Evolutionary conservation across 257 asterid genomes (phyloP), one percentile per base, ranked within the genome.

Genomic region (Handroanthus guayacan): DNA sequence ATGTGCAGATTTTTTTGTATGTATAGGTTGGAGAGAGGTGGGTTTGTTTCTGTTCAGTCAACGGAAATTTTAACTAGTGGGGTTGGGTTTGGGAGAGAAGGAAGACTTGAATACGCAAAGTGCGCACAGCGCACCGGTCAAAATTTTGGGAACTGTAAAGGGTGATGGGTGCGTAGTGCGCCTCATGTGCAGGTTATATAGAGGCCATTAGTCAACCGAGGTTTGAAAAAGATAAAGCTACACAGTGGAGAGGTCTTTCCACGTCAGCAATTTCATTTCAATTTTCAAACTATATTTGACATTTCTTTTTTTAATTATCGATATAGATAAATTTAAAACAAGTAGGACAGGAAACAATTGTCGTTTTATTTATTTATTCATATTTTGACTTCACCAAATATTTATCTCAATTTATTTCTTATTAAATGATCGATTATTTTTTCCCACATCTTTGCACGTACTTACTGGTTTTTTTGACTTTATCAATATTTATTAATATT

Each of bases 101-200:
- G 80, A 74, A 77, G 79, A 87, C 75, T 84, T 78, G 86, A 78
- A 86, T 80, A 85, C 93, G 95, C 89, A 87, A 88, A 64, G 84
- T 87, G 86, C 85, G 88, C 68, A 72, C 51, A 13, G 84, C 81
- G 81, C 86, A 84, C 55, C 78, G 83, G 89, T 86, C 88, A 83
- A 86, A 47, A 71, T 72, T 62, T 83, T 54, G 81, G 82, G 82
- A 76, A 71, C 20, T 52, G 81, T 65, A 68, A 34, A 70, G 44
- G 5, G 41, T 41, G 20, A 6, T 62, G 77, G 73, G 84, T 36
- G 84, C 86, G 82, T 17, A 83, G 38, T 79, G 89, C 83, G 84
- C 87, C 72, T 16, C 67, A 0, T 62, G 85, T 69, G 83, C 81
- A 86, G 43, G 79, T 79, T 82, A 85, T 77, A 3, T 2, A 0